These are phyloP conservation scores for Sphaerulina vaccinii DNA, from an alignment of 2,329 filamentous ascomycete species.

Conservation along the genomic window DNA sequence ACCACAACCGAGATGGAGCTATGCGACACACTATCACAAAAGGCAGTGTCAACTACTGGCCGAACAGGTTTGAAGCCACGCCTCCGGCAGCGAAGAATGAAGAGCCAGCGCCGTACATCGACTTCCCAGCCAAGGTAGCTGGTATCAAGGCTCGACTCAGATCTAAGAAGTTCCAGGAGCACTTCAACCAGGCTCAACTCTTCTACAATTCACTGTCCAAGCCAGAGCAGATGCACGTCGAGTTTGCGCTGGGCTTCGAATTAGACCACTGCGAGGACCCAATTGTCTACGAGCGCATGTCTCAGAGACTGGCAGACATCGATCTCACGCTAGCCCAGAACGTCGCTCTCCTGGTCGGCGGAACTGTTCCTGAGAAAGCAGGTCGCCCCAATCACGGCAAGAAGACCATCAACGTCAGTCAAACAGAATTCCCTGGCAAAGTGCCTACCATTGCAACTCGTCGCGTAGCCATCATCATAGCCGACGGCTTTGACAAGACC, in stretches of 20 bases:
- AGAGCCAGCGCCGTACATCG: conserved; percentile 64
- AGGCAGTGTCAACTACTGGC: conserved; percentile 76
- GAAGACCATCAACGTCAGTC: conserved; percentile 66
- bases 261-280: conserved; percentile 80
- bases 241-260: conserved; percentile 64
- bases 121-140: conserved; percentile 63
- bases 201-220: conserved; percentile 76
- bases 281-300: conserved; percentile 70
- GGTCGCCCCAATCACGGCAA: conserved; percentile 63
- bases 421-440: conserved; percentile 64
- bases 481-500: conserved; percentile 69
- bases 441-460: conserved; percentile 68
- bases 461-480: conserved; percentile 72
- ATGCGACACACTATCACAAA: conserved; percentile 71
- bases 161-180: conserved; percentile 74
- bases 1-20: conserved; percentile 42
- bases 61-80: conserved; percentile 64
- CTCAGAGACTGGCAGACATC: conserved; percentile 68
- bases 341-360: conserved; percentile 70
- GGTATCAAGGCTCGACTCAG: conserved; percentile 70
- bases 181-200: conserved; percentile 73
- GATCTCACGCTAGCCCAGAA: conserved; percentile 66
- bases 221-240: conserved; percentile 64
- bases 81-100: conserved; percentile 59
- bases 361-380: conserved; percentile 55